phyloP scores from a whole-genome alignment of 164 flowering plant species.

The Sextonia rubra region DNA sequence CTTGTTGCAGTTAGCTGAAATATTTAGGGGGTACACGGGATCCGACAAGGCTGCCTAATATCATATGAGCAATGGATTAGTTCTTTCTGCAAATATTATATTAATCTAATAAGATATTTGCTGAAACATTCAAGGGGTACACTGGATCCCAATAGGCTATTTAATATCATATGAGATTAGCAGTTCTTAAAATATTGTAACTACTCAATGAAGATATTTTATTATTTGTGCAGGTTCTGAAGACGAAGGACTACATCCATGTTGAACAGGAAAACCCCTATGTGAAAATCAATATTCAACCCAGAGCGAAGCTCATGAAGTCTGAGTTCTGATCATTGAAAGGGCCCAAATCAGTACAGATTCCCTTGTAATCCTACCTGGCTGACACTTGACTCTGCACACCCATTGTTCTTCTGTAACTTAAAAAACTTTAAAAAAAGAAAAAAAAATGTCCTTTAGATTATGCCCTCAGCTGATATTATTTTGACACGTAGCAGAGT shows the following conservation, averaged over 20 bases:
- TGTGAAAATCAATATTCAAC: constrained; percentile 48
- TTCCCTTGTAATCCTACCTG: constrained; percentile 21
- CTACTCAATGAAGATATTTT: too few species aligned
- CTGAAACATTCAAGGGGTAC: too few species aligned
- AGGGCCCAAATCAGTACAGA: constrained; percentile 12
- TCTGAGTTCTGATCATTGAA: constrained; percentile 54
- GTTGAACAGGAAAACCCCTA: constrained; percentile 72
- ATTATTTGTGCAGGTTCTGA: constrained; percentile 71
- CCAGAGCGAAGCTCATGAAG: constrained; percentile 71
- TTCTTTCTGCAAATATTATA: too few species aligned
- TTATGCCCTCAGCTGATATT: constrained; percentile 19
- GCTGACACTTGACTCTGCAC: constrained; percentile 15
- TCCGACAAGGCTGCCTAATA: too few species aligned
- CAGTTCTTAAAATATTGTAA: too few species aligned
- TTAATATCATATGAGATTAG: too few species aligned
- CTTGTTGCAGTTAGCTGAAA: neutral
- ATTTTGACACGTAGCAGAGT: constrained; percentile 18
- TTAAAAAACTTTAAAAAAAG: neutral
- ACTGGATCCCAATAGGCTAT: too few species aligned
- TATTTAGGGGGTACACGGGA: too few species aligned
- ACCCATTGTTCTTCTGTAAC: too few species aligned
- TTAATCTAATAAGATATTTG: too few species aligned
- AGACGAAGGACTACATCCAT: constrained; percentile 82
- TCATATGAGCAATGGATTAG: too few species aligned
- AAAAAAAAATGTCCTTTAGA: too few species aligned